Evolutionary conservation across 257 asterid genomes (phyloP), one percentile per base, ranked within the genome.

Genomic region (Asclepias syriaca): DNA sequence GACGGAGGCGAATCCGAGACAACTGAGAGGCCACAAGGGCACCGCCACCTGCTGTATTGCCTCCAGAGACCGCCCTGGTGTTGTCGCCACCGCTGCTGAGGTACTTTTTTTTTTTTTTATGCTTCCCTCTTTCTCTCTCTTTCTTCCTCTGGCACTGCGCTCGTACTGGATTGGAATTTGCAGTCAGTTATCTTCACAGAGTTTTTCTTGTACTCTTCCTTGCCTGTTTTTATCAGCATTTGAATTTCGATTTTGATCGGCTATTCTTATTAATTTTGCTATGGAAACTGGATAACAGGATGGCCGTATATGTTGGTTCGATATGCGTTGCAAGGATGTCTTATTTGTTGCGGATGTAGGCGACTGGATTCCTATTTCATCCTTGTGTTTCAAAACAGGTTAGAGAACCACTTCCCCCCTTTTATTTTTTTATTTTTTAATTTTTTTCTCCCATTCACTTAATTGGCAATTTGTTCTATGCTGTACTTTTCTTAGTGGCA

Each of bases 371-470:
- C 87, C 97, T 16, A 73, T 92, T 73, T 86, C 98, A 40, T 92
- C 98, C 48, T 55, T 95, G 19, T 95, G 94, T 75, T 95, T 88
- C 79, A 90, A 87, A 83, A 88, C 93, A 75, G 98, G 98, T 90
- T 80, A 29, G 78, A 78, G 57, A 65, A 3, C 39, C 39, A 0
- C 39, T 34, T 34, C 39, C 39, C 37, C 39, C 39, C 68, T 39
- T 49, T 55, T 70, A 54, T 16, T 45, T 18, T 18, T 10, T 51
- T 5, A 15, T 63, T 39, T 19, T 14, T n/a, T n/a, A n/a, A n/a
- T n/a, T n/a, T n/a, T n/a, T 69, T 46, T 48, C 55, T 46, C 39
- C 48, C 14, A 18, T 63, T 29, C 12, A 13, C 21, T 58, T 39
- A n/a, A 51, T 4, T 37, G 48, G 27, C 22, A 12, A 50, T 51